These are phyloP conservation scores for Eucalyptus curtisii DNA, from an alignment of 345 rosid genomes.

Conservation along the genomic window DNA sequence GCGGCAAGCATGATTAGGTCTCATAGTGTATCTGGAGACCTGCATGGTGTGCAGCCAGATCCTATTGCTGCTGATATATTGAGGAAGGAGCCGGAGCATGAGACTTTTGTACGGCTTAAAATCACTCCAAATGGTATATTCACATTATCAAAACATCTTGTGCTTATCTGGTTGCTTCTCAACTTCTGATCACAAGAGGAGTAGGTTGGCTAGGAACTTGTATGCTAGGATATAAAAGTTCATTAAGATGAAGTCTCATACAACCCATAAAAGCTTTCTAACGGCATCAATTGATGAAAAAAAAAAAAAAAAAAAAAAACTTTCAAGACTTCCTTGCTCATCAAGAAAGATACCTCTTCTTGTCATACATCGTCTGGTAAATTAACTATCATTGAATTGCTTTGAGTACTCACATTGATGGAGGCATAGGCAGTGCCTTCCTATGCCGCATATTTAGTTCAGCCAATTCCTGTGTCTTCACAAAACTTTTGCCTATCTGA, in stretches of 20 bases:
- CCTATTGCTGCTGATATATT: slow-evolving; percentile 98
- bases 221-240: neutral
- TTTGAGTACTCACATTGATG: neutral
- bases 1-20: slow-evolving; percentile 87
- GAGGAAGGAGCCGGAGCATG: slow-evolving; percentile 98
- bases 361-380: neutral
- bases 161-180: neutral
- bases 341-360: neutral
- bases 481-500: neutral
- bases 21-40: slow-evolving; percentile 88
- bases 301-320: neutral
- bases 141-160: neutral
- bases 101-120: slow-evolving; percentile 76
- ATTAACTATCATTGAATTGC: neutral
- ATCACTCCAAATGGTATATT: slow-evolving; percentile 57
- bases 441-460: neutral
- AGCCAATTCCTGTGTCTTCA: neutral
- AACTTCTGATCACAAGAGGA: neutral
- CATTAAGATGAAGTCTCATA: neutral
- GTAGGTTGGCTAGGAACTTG: neutral
- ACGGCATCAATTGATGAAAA: neutral
- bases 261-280: neutral
- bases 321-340: neutral
- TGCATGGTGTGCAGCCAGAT: slow-evolving; percentile 98
- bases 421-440: neutral